phyloP scores from a whole-genome alignment of 257 asterid genomes.

The Penstemon newberryi region DNA sequence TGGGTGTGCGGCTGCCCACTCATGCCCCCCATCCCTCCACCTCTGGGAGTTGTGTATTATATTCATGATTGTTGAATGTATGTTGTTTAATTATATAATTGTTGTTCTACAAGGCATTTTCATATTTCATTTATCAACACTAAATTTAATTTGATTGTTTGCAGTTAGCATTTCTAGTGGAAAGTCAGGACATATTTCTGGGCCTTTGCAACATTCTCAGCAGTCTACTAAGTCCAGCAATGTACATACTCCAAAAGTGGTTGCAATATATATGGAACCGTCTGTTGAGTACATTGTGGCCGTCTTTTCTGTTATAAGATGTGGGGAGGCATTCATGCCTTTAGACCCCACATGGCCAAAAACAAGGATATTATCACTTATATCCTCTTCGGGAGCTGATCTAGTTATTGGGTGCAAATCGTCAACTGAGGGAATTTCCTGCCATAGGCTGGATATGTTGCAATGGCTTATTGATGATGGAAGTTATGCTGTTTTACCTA shows the following conservation, averaged over 20 bases:
- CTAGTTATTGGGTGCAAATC: constrained; percentile 56
- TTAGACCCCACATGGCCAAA: constrained; percentile 91
- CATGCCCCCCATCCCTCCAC: too few relatives aligned
- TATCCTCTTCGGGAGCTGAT: constrained; percentile 60
- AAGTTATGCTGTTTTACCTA: constrained; percentile 45
- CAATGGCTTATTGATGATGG: constrained; percentile 67
- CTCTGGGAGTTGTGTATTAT: not conserved
- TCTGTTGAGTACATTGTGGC: constrained; percentile 83
- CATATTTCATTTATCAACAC: not conserved
- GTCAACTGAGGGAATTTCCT: constrained; percentile 41
- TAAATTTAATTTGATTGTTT: constrained; percentile 16
- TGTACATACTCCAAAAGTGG: constrained; percentile 49
- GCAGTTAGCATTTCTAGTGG: constrained; percentile 36
- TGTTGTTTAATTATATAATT: not conserved
- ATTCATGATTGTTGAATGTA: constrained; percentile 11
- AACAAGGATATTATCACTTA: constrained; percentile 57
- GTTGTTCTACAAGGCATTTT: constrained; percentile 11
- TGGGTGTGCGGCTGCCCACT: too few relatives aligned
- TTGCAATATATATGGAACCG: constrained; percentile 85
- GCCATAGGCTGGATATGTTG: constrained; percentile 62
- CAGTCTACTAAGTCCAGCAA: constrained; percentile 30
- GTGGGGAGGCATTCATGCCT: constrained; percentile 93
- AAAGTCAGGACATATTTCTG: constrained; percentile 27
- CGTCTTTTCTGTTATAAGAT: constrained; percentile 76
- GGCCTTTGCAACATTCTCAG: constrained; percentile 28